Base-by-base conservation (phyloP, 1,284 basidiomycete species). In the Cystobasidium slooffiae region DNA sequence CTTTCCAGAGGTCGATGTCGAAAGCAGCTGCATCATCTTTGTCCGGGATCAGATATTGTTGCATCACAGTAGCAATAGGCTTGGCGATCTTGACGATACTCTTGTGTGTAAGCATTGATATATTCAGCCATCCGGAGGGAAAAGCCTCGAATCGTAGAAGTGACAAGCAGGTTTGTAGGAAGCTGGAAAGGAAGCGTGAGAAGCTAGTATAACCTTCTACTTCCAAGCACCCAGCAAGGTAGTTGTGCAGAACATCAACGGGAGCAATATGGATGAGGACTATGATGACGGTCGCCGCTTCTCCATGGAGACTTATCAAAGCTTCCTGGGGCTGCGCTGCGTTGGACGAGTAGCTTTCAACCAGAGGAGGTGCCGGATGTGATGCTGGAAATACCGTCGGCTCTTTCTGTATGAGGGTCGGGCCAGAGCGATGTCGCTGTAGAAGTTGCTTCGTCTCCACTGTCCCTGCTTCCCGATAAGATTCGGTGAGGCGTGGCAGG, bases 331-430 rank as follows among this genome's bases (percentile, higher is more conserved):
- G 78, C 61, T 62, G 77, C 41, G 77, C 84, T 84, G n/a, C 79
- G 6, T 79, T 84, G 80, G 39, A 78, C 85, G 84, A 76, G 85
- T 79, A 75, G 85, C 80, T 79, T 53, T 88, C 86, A 0, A 92
- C 86, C 10, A 94, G 81, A 3, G 97, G 86, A 0, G 93, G 90
- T 82, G 97, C 95, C 0, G 95, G 96, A 81, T 97, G 94, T 0
- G 93, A 91, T 75, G 93, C 90, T 0, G 95, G 96, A 83, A 97
- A 97, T 1, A 92, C 90, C 69, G 93, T 89, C 0, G 94, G 94
- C 3, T 89, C 83, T 3, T 86, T 80, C 39, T 89, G 84, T 61
- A 89, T 88, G 31, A 87, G 84, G 0, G 90, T 88, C 0, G 88
- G 85, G 0, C 87, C 85, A 0, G 88, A 86, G 56, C 87, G 87